These are phyloP conservation scores for Bonia amplexicaulis DNA, from an alignment of 176 grass and related monocot genomes.

Conservation along the genomic window DNA sequence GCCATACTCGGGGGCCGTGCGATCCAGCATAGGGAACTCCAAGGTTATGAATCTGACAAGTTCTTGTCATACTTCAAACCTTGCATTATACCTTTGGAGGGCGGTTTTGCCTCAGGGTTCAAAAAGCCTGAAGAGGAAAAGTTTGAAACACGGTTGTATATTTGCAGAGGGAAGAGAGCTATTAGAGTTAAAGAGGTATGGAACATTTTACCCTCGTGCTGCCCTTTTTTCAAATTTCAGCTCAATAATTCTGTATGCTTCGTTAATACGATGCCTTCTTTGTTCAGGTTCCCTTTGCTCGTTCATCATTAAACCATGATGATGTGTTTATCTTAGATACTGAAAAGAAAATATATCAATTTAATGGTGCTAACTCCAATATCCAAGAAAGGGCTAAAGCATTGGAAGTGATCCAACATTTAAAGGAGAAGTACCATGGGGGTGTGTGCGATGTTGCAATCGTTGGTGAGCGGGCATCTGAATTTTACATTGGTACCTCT, in stretches of 20 bases:
- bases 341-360: constrained; percentile 88
- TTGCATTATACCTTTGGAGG: constrained; percentile 98
- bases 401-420: constrained; percentile 92
- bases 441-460: constrained; percentile 84
- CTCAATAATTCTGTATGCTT: constrained; percentile 3
- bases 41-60: constrained; percentile 94
- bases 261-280: constrained; percentile 23
- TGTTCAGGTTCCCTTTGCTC: constrained; percentile 88
- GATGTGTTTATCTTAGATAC: constrained; percentile 97
- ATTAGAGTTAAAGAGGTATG: constrained; percentile 92
- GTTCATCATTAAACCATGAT: constrained; percentile 94
- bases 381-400: constrained; percentile 99
- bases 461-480: constrained; percentile 53
- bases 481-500: neutral
- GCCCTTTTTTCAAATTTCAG: neutral
- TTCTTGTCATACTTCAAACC: constrained; percentile 96
- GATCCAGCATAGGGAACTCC: constrained; percentile 89
- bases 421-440: constrained; percentile 87
- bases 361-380: constrained; percentile 95
- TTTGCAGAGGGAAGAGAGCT: constrained; percentile 86
- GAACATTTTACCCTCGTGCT: neutral
- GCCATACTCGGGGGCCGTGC: constrained; percentile 84
- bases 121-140: constrained; percentile 79
- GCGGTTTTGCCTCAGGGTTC: constrained; percentile 95
- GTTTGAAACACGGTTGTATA: constrained; percentile 77